Percentiles rank a stretch among this genome's conserved stretches.
These are phyloP conservation scores for Cryptococcus floricola DNA, from an alignment of 1,284 basidiomycete species.

Conservation along the genomic window DNA sequence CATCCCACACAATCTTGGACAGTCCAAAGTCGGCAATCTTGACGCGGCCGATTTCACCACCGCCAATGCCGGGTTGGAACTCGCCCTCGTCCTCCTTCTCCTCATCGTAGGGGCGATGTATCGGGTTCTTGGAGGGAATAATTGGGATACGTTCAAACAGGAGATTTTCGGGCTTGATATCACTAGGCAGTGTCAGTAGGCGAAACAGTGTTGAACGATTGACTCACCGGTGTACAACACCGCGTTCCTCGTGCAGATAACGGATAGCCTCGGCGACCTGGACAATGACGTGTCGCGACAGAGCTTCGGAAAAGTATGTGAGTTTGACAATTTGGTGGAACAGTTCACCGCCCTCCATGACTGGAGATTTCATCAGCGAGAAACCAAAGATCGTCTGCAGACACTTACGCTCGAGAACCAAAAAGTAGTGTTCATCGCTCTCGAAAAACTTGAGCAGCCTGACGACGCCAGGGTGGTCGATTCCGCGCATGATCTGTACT, in stretches of 20 bases:
- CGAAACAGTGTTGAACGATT: background rate
- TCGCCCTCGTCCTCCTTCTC: constrained; percentile 99
- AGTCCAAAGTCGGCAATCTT: constrained; percentile 99
- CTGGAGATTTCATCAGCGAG: constrained; percentile 48
- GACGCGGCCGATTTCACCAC: constrained; percentile 94
- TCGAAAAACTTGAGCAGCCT: constrained; percentile 86
- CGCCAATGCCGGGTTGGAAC: constrained; percentile 84
- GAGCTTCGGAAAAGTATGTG: constrained; percentile 95
- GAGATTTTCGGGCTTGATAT: constrained; percentile 98
- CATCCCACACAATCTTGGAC: constrained; percentile 98
- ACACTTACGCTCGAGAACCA: constrained; percentile 80
- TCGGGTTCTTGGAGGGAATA: constrained; percentile 73
- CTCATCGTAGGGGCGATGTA: constrained; percentile 88
- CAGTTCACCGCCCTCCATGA: constrained; percentile 95
- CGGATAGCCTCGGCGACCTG: constrained; percentile 95
- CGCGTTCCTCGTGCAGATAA: constrained; percentile 95
- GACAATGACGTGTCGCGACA: constrained; percentile 91
- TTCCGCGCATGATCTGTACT: constrained; percentile 98
- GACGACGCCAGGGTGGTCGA: constrained; percentile 83
- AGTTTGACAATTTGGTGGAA: constrained; percentile 99
- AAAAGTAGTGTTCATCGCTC: constrained; percentile 87
- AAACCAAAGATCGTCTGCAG: background rate
- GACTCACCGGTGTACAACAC: constrained; percentile 81
- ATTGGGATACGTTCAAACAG: constrained; percentile 93
- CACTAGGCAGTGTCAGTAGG: constrained; percentile 49